A percentile compares a stretch with the other conserved stretches of the same genome.
phyloP scores from a whole-genome alignment of 164 flowering plant genomes.

The Platanus orientalis region DNA sequence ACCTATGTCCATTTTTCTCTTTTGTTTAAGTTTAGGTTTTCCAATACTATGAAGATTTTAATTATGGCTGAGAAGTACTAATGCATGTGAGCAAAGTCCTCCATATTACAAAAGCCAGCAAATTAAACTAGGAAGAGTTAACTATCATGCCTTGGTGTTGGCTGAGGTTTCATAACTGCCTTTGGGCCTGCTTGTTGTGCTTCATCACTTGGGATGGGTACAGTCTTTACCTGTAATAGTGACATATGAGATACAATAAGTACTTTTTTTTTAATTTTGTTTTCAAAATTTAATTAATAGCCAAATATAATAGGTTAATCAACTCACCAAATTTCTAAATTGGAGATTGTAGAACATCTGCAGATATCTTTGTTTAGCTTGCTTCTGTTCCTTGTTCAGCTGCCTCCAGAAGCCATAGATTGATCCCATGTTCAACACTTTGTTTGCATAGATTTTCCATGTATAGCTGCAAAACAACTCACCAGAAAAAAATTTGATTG shows the following conservation, averaged over 20 bases:
- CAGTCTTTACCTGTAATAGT: constrained; percentile 44
- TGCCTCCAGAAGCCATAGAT: constrained; percentile 80
- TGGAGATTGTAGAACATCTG: constrained; percentile 75
- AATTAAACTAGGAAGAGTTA: neutral
- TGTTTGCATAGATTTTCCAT: constrained; percentile 97
- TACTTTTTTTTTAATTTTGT: neutral
- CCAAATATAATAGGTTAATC: neutral
- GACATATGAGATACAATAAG: neutral
- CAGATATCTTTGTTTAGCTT: constrained; percentile 75
- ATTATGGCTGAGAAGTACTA: too few species aligned
- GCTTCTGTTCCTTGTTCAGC: constrained; percentile 63
- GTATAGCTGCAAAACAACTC: constrained; percentile 70
- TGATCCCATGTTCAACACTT: constrained; percentile 83
- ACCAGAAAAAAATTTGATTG: neutral
- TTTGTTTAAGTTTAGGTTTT: too few species aligned
- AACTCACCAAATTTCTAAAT: constrained; percentile 68
- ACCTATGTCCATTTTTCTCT: too few species aligned
- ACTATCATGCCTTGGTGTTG: constrained; percentile 20
- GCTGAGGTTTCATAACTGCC: constrained; percentile 23
- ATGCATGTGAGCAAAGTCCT: too few species aligned
- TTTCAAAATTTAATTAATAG: neutral
- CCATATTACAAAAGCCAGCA: too few species aligned
- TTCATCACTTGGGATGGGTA: constrained; percentile 32
- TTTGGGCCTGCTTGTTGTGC: constrained; percentile 16
- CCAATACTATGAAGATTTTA: too few species aligned